Evolutionary conservation across 2,329 filamentous ascomycete genomes (phyloP).

Genomic region (Triangularia verruculosa): DNA sequence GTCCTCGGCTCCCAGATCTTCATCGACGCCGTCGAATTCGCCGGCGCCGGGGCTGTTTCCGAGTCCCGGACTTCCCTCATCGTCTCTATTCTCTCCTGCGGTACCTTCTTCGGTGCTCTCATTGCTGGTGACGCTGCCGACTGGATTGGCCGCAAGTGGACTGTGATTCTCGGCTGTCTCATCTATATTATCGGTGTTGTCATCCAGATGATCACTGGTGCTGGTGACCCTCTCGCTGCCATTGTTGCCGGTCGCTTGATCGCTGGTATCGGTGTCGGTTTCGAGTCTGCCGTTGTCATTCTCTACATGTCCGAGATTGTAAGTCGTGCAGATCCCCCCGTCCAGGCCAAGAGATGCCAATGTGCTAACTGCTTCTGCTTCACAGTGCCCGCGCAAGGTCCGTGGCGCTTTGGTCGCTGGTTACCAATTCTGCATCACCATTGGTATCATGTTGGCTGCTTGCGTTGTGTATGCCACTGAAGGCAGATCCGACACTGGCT

Average conservation of each 20-base stretch:
- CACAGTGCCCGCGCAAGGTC: slow-evolving; percentile 61
- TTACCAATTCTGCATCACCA: slow-evolving; percentile 35
- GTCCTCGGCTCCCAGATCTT: slow-evolving; percentile 54
- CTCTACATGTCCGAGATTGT: slow-evolving; percentile 84
- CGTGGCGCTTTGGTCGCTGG: slow-evolving; percentile 35
- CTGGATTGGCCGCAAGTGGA: slow-evolving; percentile 68
- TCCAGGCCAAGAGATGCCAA: background rate
- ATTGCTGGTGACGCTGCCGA: slow-evolving; percentile 77
- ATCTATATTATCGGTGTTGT: slow-evolving; percentile 69
- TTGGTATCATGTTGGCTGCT: slow-evolving; percentile 69
- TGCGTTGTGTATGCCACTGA: slow-evolving; percentile 72
- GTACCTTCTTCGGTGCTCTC: slow-evolving; percentile 76
- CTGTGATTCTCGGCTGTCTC: slow-evolving; percentile 66
- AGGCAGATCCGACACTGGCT: slow-evolving; percentile 57
- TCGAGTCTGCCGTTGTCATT: slow-evolving; percentile 76
- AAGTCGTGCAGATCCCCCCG: slow-evolving; percentile 31
- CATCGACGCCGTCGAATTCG: slow-evolving; percentile 49
- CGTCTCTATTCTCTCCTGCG: slow-evolving; percentile 72
- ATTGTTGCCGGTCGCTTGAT: slow-evolving; percentile 73
- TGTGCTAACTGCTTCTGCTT: background rate
- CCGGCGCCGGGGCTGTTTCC: slow-evolving; percentile 34
- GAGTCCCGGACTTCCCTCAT: slow-evolving; percentile 54
- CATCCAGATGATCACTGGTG: slow-evolving; percentile 59
- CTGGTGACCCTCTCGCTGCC: slow-evolving; percentile 50
- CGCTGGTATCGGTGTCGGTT: slow-evolving; percentile 75